phyloP scores from a whole-genome alignment of 139 green algal genomes.

The Trebouxia sp. region DNA sequence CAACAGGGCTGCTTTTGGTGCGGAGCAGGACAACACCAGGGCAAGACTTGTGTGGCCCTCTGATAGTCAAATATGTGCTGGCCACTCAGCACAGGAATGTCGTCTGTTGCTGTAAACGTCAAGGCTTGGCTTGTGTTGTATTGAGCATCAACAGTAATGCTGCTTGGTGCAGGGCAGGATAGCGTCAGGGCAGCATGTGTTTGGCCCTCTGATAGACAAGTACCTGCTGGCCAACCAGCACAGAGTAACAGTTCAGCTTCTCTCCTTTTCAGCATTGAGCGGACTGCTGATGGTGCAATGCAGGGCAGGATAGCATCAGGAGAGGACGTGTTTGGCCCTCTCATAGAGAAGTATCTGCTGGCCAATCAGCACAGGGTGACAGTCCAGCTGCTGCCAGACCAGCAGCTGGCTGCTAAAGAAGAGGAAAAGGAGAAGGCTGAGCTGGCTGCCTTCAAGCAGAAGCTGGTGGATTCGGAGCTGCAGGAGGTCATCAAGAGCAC shows the following conservation, averaged over 20 bases:
- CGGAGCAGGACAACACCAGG: no score
- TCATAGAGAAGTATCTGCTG: constrained; percentile 90
- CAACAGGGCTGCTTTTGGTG: background rate
- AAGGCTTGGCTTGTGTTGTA: no score
- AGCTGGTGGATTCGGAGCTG: constrained; percentile 46
- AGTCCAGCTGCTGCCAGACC: constrained; percentile 82
- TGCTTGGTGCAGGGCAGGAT: constrained; percentile 61
- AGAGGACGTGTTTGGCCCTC: constrained; percentile 90
- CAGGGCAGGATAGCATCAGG: constrained; percentile 68
- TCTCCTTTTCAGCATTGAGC: constrained; percentile 52
- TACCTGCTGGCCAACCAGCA: constrained; percentile 93
- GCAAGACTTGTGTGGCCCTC: no score
- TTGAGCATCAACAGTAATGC: no score
- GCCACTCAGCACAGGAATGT: no score
- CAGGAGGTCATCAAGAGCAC: constrained; percentile 68
- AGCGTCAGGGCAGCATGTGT: constrained; percentile 81
- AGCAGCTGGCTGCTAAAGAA: constrained; percentile 55
- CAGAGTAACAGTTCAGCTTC: constrained; percentile 82
- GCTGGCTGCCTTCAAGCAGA: constrained; percentile 42
- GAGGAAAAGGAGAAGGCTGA: constrained; percentile 80
- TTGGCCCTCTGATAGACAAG: constrained; percentile 85
- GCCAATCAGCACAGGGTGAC: constrained; percentile 90
- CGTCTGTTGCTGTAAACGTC: no score
- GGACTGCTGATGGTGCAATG: background rate
- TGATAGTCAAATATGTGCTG: no score